Conservation (phyloP, 495 filamentous ascomycete genomes). For the Penicillium roqueforti region DNA sequence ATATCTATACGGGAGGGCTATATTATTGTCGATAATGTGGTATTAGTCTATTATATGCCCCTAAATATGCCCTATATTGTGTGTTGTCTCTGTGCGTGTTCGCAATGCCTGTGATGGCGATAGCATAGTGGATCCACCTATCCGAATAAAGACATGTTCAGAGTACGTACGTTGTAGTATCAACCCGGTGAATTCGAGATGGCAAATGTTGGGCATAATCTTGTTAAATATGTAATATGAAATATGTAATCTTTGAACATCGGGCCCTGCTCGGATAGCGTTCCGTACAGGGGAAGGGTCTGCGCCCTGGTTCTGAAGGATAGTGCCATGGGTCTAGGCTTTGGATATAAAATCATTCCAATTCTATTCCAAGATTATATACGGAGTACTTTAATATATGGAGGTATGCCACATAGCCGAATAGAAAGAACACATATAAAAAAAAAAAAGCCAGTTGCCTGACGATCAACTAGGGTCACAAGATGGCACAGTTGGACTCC, state of each 20-base stretch:
- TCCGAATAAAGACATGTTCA: not conserved
- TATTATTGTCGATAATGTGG: not conserved
- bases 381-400: not conserved
- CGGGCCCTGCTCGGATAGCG: constrained; percentile 5
- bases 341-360: not conserved
- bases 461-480: constrained; percentile 30
- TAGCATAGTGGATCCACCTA: not conserved
- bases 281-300: constrained; percentile 18
- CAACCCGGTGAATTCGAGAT: no score
- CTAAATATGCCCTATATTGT: not conserved
- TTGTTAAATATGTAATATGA: not conserved
- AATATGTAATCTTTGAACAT: no score
- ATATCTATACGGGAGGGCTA: not conserved
- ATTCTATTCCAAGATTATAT: not conserved
- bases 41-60: not conserved
- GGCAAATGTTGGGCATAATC: constrained; percentile 3
- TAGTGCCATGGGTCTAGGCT: constrained; percentile 10
- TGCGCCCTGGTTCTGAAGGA: constrained; percentile 5
- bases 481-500: constrained; percentile 9
- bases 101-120: not conserved
- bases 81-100: not conserved
- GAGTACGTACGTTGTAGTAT: no score
- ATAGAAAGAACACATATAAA: not conserved
- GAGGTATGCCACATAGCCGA: not conserved
- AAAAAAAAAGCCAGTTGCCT: constrained; percentile 20